These are phyloP conservation scores for Fusarium nematophilum DNA, from an alignment of 2,329 filamentous ascomycete species.

Conservation along the genomic window DNA sequence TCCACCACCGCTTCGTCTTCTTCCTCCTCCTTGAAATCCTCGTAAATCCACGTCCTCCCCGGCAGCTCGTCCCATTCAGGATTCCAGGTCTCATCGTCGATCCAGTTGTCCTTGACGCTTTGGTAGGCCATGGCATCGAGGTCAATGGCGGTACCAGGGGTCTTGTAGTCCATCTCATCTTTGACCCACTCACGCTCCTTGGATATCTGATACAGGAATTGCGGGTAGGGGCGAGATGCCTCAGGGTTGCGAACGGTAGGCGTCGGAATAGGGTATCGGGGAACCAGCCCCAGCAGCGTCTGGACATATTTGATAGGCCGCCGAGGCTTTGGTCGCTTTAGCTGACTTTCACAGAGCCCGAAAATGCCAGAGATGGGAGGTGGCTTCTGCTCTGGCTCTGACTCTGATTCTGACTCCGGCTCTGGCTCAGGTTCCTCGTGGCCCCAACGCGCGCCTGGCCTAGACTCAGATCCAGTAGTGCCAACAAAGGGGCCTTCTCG, in stretches of 20 bases:
- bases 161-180: constrained; percentile 6
- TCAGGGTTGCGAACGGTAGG: constrained; percentile 13
- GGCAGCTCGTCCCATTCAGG: constrained; percentile 12
- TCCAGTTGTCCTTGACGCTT: constrained; percentile 21
- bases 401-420: background rate
- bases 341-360: background rate
- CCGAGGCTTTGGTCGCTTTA: background rate
- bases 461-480: background rate
- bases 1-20: background rate
- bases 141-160: background rate
- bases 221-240: constrained; percentile 26
- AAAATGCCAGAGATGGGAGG: background rate
- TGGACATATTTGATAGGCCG: background rate
- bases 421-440: constrained; percentile 1
- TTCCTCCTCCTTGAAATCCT: constrained; percentile 7
- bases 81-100: constrained; percentile 16
- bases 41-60: constrained; percentile 11
- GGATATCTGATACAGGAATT: constrained; percentile 29
- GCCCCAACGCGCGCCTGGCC: background rate
- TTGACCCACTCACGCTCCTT: constrained; percentile 23
- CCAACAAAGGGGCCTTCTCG: background rate
- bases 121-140: constrained; percentile 14
- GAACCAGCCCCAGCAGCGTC: background rate
- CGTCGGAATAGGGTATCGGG: background rate
- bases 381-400: background rate